phyloP scores from a whole-genome alignment of 306 rosid genomes.

The Sicyos edulis region DNA sequence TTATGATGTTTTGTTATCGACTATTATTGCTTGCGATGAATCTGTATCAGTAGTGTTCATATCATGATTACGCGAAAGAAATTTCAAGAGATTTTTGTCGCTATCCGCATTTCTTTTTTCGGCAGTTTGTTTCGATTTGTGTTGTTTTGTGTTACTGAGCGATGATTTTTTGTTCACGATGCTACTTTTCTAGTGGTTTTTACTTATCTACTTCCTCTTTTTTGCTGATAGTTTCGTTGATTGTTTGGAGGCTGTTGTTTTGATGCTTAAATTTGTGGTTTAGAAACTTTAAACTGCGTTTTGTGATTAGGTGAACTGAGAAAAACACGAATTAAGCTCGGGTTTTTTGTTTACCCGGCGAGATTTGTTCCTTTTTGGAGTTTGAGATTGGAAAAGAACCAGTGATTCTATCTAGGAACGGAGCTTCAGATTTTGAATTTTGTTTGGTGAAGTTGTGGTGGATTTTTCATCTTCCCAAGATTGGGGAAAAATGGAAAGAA shows the following conservation, averaged over 20 bases:
- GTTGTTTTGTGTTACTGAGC: not conserved
- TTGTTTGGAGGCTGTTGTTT: not conserved
- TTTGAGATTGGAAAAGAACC: not conserved
- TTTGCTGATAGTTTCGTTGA: not conserved
- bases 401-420: too few species aligned
- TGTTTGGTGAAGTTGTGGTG: not conserved
- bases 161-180: not conserved
- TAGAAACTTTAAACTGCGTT: not conserved
- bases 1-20: not conserved
- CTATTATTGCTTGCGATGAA: not conserved
- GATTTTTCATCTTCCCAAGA: too few species aligned
- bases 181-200: not conserved
- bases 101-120: not conserved
- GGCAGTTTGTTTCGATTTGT: not conserved
- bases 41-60: not conserved
- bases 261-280: not conserved
- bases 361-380: not conserved
- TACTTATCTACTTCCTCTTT: not conserved
- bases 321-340: too few species aligned
- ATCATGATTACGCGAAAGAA: not conserved
- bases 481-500: conserved; percentile 33
- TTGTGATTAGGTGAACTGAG: not conserved
- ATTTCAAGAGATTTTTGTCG: not conserved
- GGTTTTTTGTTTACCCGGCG: not conserved
- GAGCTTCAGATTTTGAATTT: not conserved